Conservation (phyloP, 116 monocot genomes). For the Papilionanthe hybrid region DNA sequence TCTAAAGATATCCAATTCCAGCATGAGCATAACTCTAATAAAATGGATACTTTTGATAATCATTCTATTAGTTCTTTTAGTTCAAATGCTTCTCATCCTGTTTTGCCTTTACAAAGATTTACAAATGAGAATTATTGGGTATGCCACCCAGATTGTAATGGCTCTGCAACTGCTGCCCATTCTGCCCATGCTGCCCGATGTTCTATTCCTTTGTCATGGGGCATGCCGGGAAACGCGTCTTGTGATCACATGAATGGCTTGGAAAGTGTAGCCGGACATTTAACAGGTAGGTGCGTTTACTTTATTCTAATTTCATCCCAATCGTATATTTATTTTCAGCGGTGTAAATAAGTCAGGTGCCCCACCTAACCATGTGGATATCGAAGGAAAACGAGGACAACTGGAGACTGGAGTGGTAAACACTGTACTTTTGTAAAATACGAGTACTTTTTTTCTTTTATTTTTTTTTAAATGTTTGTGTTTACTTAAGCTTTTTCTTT, state of each 20-base stretch:
- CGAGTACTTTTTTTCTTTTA: neutral
- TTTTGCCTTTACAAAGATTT: conserved; percentile 97
- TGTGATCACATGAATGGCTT: neutral
- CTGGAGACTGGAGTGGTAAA: conserved; percentile 3
- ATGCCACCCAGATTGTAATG: conserved; percentile 18
- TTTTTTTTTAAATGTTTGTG: neutral
- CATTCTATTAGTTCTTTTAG: conserved; percentile 38
- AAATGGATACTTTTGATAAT: conserved; percentile 48
- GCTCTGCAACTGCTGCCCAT: conserved; percentile 10
- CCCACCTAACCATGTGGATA: neutral
- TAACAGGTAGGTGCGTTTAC: conserved; percentile 13
- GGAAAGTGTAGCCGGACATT: neutral
- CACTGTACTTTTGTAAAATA: neutral
- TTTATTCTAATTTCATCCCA: neutral
- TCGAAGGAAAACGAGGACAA: neutral
- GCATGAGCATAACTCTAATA: conserved; percentile 43
- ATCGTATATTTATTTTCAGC: neutral
- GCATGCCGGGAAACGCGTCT: conserved; percentile 11
- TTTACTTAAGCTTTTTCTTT: neutral
- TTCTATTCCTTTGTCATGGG: conserved; percentile 13
- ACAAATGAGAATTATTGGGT: conserved; percentile 57
- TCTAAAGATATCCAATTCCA: conserved; percentile 97
- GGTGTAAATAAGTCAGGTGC: neutral
- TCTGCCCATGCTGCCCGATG: conserved; percentile 3
- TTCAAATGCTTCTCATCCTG: conserved; percentile 57